A percentile compares a stretch with the other conserved stretches of the same genome.
Conservation (phyloP, 2,329 filamentous ascomycete species). For the Tolypocladium sp. region DNA sequence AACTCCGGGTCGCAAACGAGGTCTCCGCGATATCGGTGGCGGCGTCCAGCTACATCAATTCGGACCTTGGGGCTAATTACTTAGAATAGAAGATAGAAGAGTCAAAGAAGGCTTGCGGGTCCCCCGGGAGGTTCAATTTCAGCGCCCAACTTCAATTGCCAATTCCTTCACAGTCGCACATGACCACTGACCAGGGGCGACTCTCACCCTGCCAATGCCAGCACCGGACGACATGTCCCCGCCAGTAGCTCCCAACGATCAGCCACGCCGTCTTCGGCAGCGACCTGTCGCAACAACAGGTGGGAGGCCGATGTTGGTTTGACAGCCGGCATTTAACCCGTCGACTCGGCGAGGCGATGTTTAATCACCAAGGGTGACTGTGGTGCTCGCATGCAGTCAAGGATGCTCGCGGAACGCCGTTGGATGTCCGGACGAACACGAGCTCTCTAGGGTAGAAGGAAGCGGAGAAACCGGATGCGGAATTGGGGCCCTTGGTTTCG, state of each 20-base stretch:
- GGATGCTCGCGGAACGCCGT: too few species aligned
- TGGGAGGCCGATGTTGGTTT: background rate
- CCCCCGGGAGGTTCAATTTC: too few species aligned
- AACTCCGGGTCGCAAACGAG: too few species aligned
- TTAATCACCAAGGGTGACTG: background rate
- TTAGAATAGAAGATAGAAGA: too few species aligned
- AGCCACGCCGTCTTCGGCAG: background rate
- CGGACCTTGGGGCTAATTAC: too few species aligned
- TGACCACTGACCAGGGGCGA: background rate
- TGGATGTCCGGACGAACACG: background rate
- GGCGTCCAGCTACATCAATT: too few species aligned
- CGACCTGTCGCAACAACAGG: background rate
- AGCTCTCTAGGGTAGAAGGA: background rate
- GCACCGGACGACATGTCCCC: background rate
- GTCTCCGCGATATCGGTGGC: background rate
- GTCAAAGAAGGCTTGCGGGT: too few species aligned
- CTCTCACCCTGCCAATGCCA: background rate
- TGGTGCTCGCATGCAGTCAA: too few species aligned
- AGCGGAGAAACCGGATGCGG: background rate
- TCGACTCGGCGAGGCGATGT: too few species aligned
- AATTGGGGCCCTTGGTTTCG: background rate
- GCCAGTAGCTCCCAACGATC: background rate
- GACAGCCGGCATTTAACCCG: too few species aligned
- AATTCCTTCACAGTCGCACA: background rate
- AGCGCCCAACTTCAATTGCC: too few species aligned